Conservation (phyloP, 1,139 yeast genomes). For the Zygoascus sp. region DNA sequence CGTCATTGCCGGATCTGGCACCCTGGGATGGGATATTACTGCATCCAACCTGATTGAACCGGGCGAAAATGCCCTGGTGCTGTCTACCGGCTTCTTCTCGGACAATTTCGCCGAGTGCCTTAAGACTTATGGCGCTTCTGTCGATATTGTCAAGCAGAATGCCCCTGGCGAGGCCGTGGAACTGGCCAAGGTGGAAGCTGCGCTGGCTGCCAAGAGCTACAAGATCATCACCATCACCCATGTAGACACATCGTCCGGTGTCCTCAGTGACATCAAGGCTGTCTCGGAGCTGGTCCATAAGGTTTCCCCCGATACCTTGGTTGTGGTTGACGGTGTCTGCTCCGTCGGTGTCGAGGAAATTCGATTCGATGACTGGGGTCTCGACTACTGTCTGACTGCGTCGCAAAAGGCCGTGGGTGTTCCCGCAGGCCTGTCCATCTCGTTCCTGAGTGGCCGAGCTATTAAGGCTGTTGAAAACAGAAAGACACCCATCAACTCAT, state of each 20-base stretch:
- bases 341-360: slow-evolving; percentile 85
- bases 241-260: slow-evolving; percentile 95
- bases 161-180: slow-evolving; percentile 46
- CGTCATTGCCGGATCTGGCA: slow-evolving; percentile 86
- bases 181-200: slow-evolving; percentile 50
- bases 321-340: slow-evolving; percentile 91
- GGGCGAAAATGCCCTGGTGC: slow-evolving; percentile 65
- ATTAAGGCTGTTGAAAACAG: slow-evolving; percentile 50
- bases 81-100: slow-evolving; percentile 91
- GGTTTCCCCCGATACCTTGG: slow-evolving; percentile 71
- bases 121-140: slow-evolving; percentile 68
- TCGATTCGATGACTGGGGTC: slow-evolving; percentile 84
- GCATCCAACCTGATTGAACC: slow-evolving; percentile 66
- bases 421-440: slow-evolving; percentile 85
- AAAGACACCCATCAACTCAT: slow-evolving; percentile 55
- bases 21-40: slow-evolving; percentile 91
- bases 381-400: slow-evolving; percentile 84
- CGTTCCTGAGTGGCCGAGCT: slow-evolving; percentile 74
- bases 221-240: slow-evolving; percentile 81
- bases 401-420: slow-evolving; percentile 95
- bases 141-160: slow-evolving; percentile 51
- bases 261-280: slow-evolving; percentile 64
- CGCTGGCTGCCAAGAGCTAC: slow-evolving; percentile 51
- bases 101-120: slow-evolving; percentile 82
- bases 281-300: slow-evolving; percentile 58